These are phyloP conservation scores for Lipomyces sp. DNA, from an alignment of 805 yeast species.

Conservation along the genomic window DNA sequence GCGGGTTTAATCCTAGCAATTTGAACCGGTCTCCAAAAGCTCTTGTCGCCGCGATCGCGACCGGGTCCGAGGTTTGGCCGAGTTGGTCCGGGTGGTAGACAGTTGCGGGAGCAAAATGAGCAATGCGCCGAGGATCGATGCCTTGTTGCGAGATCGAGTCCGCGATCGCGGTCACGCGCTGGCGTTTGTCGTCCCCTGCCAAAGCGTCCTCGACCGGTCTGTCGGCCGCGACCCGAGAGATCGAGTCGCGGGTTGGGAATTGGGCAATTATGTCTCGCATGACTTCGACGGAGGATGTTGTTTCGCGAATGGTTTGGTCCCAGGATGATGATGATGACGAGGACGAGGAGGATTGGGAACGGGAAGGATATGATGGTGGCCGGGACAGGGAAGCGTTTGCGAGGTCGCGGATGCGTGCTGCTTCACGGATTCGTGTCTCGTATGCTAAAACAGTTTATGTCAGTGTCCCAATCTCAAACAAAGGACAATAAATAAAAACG, in stretches of 20 bases:
- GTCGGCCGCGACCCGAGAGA: not conserved
- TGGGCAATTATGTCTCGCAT: not conserved
- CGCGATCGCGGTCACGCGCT: slow-evolving; percentile 34
- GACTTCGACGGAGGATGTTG: not conserved
- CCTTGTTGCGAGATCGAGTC: slow-evolving; percentile 29
- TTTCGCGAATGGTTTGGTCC: not conserved
- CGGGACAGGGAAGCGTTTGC: not conserved
- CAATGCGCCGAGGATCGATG: slow-evolving; percentile 18
- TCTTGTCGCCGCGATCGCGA: slow-evolving; percentile 1
- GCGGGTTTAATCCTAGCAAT: slow-evolving; percentile 17
- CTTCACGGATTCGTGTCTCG: slow-evolving; percentile 2
- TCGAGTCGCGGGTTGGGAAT: slow-evolving; percentile 5
- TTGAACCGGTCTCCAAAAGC: slow-evolving; percentile 23
- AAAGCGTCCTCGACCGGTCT: slow-evolving; percentile 39
- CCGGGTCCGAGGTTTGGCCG: not conserved
- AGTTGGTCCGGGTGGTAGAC: not conserved
- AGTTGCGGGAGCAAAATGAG: not conserved
- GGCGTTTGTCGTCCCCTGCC: slow-evolving; percentile 36
- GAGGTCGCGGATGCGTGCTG: slow-evolving; percentile 1
- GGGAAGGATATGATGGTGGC: not conserved
- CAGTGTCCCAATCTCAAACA: not conserved
- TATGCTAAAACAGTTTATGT: not conserved
- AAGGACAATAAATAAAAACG: not conserved
- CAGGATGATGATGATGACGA: not conserved
- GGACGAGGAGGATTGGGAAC: not conserved